A percentile compares a stretch with the other conserved stretches of the same genome.
Evolutionary conservation across 768 basidiomycete genomes (phyloP).

Genomic region (Rhodotorula babjevae): DNA sequence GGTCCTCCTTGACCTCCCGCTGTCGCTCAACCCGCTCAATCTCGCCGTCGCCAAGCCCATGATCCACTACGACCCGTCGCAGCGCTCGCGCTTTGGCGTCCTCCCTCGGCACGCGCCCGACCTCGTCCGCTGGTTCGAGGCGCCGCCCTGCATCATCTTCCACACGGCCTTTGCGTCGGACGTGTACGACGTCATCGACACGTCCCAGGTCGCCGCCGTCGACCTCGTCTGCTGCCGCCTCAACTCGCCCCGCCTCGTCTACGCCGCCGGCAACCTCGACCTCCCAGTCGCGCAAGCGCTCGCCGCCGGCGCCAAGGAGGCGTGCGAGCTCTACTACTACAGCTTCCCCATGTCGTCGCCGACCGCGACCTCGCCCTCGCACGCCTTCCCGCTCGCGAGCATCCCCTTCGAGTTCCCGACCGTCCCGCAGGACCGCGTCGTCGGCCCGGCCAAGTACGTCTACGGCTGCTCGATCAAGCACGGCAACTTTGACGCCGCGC

Average conservation of each 20-base stretch:
- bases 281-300: slow-evolving; percentile 42
- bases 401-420: slow-evolving; percentile 51
- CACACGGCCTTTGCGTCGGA: slow-evolving; percentile 51
- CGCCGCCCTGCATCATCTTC: slow-evolving; percentile 48
- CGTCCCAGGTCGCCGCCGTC: slow-evolving; percentile 36
- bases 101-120: slow-evolving; percentile 45
- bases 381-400: slow-evolving; percentile 47
- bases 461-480: slow-evolving; percentile 50
- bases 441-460: slow-evolving; percentile 46
- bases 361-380: slow-evolving; percentile 22
- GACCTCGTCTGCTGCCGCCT: slow-evolving; percentile 49
- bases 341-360: slow-evolving; percentile 43
- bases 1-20: slow-evolving; percentile 49
- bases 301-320: slow-evolving; percentile 43
- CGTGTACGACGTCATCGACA: slow-evolving; percentile 31
- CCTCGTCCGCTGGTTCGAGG: slow-evolving; percentile 44
- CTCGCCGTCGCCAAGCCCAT: slow-evolving; percentile 45
- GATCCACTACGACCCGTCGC: slow-evolving; percentile 46
- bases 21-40: slow-evolving; percentile 48
- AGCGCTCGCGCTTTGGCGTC: slow-evolving; percentile 48
- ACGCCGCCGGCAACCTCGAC: slow-evolving; percentile 48
- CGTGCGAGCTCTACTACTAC: slow-evolving; percentile 47
- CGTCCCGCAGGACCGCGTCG: slow-evolving; percentile 42
- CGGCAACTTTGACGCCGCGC: slow-evolving; percentile 48
- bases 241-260: slow-evolving; percentile 48